Evolutionary conservation across 2,329 filamentous ascomycete species (phyloP).

Genomic region (Zasmidium cellare): DNA sequence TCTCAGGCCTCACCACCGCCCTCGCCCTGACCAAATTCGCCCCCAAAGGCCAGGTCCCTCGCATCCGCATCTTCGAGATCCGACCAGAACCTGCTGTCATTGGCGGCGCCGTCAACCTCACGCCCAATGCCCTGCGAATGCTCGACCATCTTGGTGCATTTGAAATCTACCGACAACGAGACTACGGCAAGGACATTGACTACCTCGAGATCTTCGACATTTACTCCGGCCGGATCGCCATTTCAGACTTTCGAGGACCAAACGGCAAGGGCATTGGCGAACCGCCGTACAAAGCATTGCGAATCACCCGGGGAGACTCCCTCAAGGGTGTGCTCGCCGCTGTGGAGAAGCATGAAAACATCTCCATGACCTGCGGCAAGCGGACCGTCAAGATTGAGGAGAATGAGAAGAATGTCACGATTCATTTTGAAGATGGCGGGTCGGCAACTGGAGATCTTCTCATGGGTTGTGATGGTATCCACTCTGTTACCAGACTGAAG

Average conservation of each 20-base stretch:
- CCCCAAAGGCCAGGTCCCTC: slow-evolving; percentile 36
- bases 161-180: slow-evolving; percentile 37
- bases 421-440: slow-evolving; percentile 38
- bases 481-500: slow-evolving; percentile 43
- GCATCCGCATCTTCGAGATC: slow-evolving; percentile 52
- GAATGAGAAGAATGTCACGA: slow-evolving; percentile 33
- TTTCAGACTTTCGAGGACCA: slow-evolving; percentile 43
- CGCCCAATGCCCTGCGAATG: slow-evolving; percentile 46
- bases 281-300: slow-evolving; percentile 45
- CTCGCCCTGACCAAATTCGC: slow-evolving; percentile 49
- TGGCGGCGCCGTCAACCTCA: slow-evolving; percentile 50
- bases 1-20: slow-evolving; percentile 53
- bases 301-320: slow-evolving; percentile 46
- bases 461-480: slow-evolving; percentile 41
- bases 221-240: slow-evolving; percentile 45
- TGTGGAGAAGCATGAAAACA: slow-evolving; percentile 42
- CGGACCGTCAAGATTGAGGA: slow-evolving; percentile 44
- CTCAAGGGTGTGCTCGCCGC: slow-evolving; percentile 45
- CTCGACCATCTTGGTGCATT: slow-evolving; percentile 38
- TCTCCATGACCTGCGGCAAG: slow-evolving; percentile 45
- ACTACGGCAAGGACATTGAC: slow-evolving; percentile 44
- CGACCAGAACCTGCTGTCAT: slow-evolving; percentile 47
- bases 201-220: slow-evolving; percentile 49
- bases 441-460: slow-evolving; percentile 35
- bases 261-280: slow-evolving; percentile 45